phyloP scores from a whole-genome alignment of 768 basidiomycete species.

The Trametopsis cervina region DNA sequence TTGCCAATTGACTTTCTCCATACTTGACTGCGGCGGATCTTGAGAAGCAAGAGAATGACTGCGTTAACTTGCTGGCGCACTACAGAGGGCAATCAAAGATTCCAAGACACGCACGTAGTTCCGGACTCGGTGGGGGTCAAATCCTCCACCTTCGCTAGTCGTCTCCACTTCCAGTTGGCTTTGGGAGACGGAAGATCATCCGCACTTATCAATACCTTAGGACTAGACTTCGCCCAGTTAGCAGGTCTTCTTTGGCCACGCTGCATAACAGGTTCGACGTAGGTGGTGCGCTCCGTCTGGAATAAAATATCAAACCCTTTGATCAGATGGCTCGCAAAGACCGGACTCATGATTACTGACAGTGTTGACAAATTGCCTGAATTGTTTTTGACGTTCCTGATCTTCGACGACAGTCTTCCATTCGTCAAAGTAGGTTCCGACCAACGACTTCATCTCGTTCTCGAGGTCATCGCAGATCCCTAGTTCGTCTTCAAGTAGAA shows the following conservation, averaged over 20 bases:
- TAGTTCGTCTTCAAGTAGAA: constrained; percentile 63
- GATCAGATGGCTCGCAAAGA: background rate
- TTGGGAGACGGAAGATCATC: constrained; percentile 37
- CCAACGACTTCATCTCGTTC: constrained; percentile 53
- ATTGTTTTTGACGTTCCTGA: constrained; percentile 39
- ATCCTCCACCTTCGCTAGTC: constrained; percentile 41
- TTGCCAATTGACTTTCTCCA: constrained; percentile 59
- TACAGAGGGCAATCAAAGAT: no score
- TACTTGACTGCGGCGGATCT: constrained; percentile 50
- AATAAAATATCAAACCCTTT: background rate
- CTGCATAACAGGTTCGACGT: constrained; percentile 48
- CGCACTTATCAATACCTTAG: constrained; percentile 37
- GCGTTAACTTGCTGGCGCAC: no score
- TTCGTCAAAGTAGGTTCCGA: constrained; percentile 62
- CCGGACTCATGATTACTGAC: constrained; percentile 21
- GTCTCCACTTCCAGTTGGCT: constrained; percentile 50
- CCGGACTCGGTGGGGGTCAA: constrained; percentile 37
- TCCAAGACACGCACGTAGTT: constrained; percentile 37
- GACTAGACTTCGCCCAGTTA: constrained; percentile 57
- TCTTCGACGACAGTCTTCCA: constrained; percentile 59
- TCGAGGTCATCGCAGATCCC: constrained; percentile 69
- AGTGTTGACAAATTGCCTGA: constrained; percentile 64
- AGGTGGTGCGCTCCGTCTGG: constrained; percentile 35
- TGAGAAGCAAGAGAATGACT: no score
- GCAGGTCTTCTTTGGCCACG: constrained; percentile 59